These are phyloP conservation scores for Beta lomatogona DNA, from an alignment of 179 eudicot species.

Conservation along the genomic window DNA sequence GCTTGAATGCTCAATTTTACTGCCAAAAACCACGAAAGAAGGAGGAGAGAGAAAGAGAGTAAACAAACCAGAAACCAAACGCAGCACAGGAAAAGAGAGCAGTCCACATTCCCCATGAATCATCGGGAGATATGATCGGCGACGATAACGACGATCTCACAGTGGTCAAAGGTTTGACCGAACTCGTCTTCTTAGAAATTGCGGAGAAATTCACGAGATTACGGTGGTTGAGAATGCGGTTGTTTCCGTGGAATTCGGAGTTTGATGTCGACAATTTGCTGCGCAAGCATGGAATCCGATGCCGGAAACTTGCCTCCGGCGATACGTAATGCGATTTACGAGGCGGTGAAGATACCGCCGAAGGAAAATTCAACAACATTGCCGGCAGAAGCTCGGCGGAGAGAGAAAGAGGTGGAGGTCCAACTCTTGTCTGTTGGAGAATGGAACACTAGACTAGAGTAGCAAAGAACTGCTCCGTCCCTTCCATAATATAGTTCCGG, in stretches of 20 bases:
- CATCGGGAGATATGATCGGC: constrained; percentile 67
- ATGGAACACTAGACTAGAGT: too few relatives aligned
- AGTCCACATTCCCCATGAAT: constrained; percentile 89
- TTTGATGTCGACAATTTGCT: constrained; percentile 17
- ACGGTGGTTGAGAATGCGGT: constrained; percentile 1
- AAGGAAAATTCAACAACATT: constrained; percentile 18
- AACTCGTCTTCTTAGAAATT: constrained; percentile 10
- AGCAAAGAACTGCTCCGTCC: too few relatives aligned
- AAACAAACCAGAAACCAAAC: constrained; percentile 61
- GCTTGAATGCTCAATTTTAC: not conserved
- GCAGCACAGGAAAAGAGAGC: constrained; percentile 73
- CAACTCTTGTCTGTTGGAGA: too few relatives aligned
- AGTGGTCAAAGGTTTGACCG: constrained; percentile 32
- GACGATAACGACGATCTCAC: constrained; percentile 53
- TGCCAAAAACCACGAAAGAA: not conserved
- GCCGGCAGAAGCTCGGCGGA: not conserved
- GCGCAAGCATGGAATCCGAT: not conserved
- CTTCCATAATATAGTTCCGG: too few relatives aligned
- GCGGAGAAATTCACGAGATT: constrained; percentile 1
- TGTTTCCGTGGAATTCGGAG: not conserved
- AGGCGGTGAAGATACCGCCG: constrained; percentile 11
- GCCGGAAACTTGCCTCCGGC: constrained; percentile 21
- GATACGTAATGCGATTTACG: constrained; percentile 1
- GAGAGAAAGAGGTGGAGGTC: not conserved
- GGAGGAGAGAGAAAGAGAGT: not conserved